Percentiles rank a stretch among this genome's conserved stretches.
These are phyloP conservation scores for Hanseniaspora mollemarum DNA, from an alignment of 805 yeast genomes.

Conservation along the genomic window DNA sequence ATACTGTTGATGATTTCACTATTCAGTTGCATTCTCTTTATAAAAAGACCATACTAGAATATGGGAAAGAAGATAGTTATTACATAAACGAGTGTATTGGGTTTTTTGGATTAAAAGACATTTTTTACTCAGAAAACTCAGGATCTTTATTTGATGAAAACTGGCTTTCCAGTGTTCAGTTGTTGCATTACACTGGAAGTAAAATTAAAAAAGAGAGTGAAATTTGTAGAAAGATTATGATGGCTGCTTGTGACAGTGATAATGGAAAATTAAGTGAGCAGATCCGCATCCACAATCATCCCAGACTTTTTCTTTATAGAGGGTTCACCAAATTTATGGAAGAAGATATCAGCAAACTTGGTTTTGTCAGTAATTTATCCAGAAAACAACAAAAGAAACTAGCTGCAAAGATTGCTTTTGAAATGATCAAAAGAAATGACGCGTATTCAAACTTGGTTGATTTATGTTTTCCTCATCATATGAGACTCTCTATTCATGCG, in stretches of 20 bases:
- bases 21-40: slow-evolving; percentile 36
- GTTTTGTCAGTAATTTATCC: slow-evolving; percentile 32
- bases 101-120: slow-evolving; percentile 34
- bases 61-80: slow-evolving; percentile 18
- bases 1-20: slow-evolving; percentile 40
- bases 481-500: slow-evolving; percentile 52
- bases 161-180: slow-evolving; percentile 26
- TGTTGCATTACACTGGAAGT: slow-evolving; percentile 33
- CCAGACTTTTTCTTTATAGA: slow-evolving; percentile 42
- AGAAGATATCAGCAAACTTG: slow-evolving; percentile 42
- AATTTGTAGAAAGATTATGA: slow-evolving; percentile 32
- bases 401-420: slow-evolving; percentile 46
- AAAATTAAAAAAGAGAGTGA: slow-evolving; percentile 33
- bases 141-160: slow-evolving; percentile 23
- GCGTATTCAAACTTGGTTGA: slow-evolving; percentile 56
- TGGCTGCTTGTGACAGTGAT: slow-evolving; percentile 39
- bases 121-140: slow-evolving; percentile 30
- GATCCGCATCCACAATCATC: slow-evolving; percentile 43
- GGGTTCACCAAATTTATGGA: slow-evolving; percentile 51
- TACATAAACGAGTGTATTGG: slow-evolving; percentile 27
- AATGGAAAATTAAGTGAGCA: slow-evolving; percentile 60
- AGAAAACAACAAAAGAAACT: slow-evolving; percentile 41
- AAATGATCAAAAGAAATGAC: slow-evolving; percentile 54
- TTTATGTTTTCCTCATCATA: slow-evolving; percentile 46
- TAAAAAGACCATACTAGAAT: slow-evolving; percentile 27